phyloP scores from a whole-genome alignment of 805 yeast genomes.

The Yamadazyma ubonensis region DNA sequence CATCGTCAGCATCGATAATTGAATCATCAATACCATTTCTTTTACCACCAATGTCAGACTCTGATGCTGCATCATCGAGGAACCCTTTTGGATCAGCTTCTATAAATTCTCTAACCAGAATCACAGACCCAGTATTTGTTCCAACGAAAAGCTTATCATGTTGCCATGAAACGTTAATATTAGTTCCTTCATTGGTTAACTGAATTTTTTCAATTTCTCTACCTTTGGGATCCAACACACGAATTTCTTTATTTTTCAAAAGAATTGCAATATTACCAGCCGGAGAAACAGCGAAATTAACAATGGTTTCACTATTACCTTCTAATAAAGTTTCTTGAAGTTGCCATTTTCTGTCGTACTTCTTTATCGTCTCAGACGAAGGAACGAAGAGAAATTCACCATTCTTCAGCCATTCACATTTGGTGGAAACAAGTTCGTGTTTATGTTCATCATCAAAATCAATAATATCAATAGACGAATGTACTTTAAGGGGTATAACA shows the following conservation, averaged over 20 bases:
- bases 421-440: slow-evolving; percentile 49
- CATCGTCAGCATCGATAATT: slow-evolving; percentile 56
- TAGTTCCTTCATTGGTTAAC: slow-evolving; percentile 25
- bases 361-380: slow-evolving; percentile 38
- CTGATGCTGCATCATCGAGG: slow-evolving; percentile 18
- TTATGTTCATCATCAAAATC: slow-evolving; percentile 43
- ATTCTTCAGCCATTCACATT: slow-evolving; percentile 66
- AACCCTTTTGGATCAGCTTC: not conserved
- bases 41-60: slow-evolving; percentile 10
- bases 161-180: slow-evolving; percentile 29
- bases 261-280: slow-evolving; percentile 60
- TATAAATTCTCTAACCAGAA: slow-evolving; percentile 20
- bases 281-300: slow-evolving; percentile 61
- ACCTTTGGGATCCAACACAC: slow-evolving; percentile 50
- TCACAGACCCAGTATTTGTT: slow-evolving; percentile 41
- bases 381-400: slow-evolving; percentile 75
- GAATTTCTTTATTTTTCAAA: slow-evolving; percentile 30
- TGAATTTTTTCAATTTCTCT: not conserved
- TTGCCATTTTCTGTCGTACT: slow-evolving; percentile 43
- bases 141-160: slow-evolving; percentile 38
- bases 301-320: slow-evolving; percentile 25
- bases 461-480: slow-evolving; percentile 31
- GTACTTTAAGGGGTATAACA: slow-evolving; percentile 38
- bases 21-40: slow-evolving; percentile 17
- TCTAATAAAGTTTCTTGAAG: slow-evolving; percentile 11